Percentiles rank a stretch among this genome's conserved stretches.
Evolutionary conservation across 2,329 filamentous ascomycete genomes (phyloP).

Genomic region (Fusarium zealandicum): DNA sequence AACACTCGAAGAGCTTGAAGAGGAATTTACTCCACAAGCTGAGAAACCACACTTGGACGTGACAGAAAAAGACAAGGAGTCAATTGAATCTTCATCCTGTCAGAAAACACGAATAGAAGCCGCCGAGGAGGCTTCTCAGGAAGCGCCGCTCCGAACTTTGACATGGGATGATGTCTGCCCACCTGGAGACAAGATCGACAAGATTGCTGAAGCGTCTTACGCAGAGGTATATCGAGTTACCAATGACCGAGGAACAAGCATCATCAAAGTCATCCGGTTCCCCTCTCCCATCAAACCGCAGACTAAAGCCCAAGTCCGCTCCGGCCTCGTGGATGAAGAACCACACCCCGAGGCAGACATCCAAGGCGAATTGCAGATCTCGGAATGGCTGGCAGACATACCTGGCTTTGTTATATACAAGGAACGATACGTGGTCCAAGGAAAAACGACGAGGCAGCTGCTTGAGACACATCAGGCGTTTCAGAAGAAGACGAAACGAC

Average conservation of each 20-base stretch:
- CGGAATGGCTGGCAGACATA: constrained; percentile 68
- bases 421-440: constrained; percentile 66
- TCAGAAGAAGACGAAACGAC: constrained; percentile 60
- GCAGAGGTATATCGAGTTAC: constrained; percentile 70
- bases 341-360: constrained; percentile 63
- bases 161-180: constrained; percentile 67
- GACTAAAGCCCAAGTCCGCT: constrained; percentile 62
- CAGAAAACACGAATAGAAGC: constrained; percentile 16
- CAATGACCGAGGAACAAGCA: constrained; percentile 66
- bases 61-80: constrained; percentile 6
- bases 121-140: constrained; percentile 34
- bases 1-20: not conserved
- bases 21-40: constrained; percentile 1
- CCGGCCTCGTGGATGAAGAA: constrained; percentile 65
- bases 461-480: constrained; percentile 67
- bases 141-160: constrained; percentile 51
- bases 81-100: not conserved
- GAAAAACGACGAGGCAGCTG: constrained; percentile 60
- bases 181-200: constrained; percentile 60
- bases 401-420: constrained; percentile 73
- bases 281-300: constrained; percentile 64
- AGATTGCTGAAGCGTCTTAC: constrained; percentile 72
- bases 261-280: constrained; percentile 70
- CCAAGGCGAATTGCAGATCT: constrained; percentile 66
- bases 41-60: constrained; percentile 6